Percentiles rank a stretch among this genome's conserved stretches.
These are phyloP conservation scores for Paramecium biaurelia DNA, from an alignment of 73 alveolate species.

Conservation along the genomic window DNA sequence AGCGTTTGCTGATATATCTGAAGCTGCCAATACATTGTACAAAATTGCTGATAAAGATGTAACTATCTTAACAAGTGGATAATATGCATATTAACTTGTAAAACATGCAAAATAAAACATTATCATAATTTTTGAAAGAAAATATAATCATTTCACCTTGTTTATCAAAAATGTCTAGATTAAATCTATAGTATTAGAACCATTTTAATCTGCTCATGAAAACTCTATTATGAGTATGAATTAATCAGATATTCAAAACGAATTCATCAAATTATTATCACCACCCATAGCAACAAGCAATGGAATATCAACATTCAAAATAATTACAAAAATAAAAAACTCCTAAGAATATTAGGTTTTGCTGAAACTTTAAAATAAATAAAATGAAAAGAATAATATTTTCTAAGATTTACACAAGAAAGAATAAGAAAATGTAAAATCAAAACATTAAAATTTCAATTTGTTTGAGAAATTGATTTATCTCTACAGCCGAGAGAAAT, in stretches of 20 bases:
- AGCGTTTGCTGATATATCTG: neutral
- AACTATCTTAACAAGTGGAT: neutral
- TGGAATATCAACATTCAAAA: neutral
- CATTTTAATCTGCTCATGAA: neutral
- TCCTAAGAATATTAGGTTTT: neutral
- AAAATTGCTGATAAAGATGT: neutral
- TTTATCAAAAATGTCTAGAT: neutral
- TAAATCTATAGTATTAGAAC: neutral
- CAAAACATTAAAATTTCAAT: neutral
- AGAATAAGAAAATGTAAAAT: neutral
- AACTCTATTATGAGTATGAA: neutral
- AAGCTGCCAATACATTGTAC: neutral
- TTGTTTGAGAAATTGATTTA: neutral
- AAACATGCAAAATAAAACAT: neutral
- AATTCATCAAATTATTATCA: neutral
- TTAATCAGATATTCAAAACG: neutral
- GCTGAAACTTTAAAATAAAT: neutral
- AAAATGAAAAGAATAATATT: neutral
- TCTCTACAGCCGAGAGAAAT: neutral
- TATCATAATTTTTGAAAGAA: neutral
- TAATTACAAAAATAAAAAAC: neutral
- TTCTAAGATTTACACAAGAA: neutral
- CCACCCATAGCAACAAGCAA: neutral
- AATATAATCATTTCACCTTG: neutral
- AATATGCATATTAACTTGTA: neutral